Base-by-base conservation (phyloP, 768 basidiomycete genomes). In the Rossbeevera mucosa region DNA sequence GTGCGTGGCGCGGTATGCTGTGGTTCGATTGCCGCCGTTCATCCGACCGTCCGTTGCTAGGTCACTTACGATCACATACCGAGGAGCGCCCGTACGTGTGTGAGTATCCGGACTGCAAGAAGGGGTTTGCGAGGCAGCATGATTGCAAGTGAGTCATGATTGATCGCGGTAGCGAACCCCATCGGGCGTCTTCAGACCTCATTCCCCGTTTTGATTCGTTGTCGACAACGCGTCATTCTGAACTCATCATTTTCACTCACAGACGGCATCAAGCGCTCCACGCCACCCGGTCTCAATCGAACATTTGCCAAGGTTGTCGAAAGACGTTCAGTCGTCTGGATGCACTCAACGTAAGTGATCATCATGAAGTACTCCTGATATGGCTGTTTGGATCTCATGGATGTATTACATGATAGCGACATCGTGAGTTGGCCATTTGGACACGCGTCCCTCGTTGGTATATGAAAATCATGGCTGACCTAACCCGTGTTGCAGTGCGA, bases 21-120 rank as follows among this genome's bases (percentile, higher is more conserved):
- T 24, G 13, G 16, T 16, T 13, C 45, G 48, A 51, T 56, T 46
- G 50, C 48, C 47, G 36, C 48, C 38, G 42, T 45, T 59, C 22
- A 59, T 51, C 7, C 12, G 50, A 48, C 2, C 14, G 16, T 38
- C 4, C 1, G 7, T 59, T 40, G 51, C 12, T 71, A 88, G 94
- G 94, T 50, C 94, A 96, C 75, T 71, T 97, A 55, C 81, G 94
- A 62, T 95, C 94, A 16, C 94, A 97, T 70, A 95, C 93, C 7
- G 93, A 95, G 68, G 93, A 96, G 71, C 79, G 93, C 50, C 94
- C 94, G 31, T 97, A 92, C 71, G 82, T 91, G 54, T 96, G 94
- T 68, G 86, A 91, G 53, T 94, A 88, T 81, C 89, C 91, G 12
- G 93, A 92, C 26, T 97, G 94, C 69, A 88, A 88, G 66, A 97